These are phyloP conservation scores for Kalanchoe fedtschenkoi DNA, from an alignment of 164 flowering plant species.

Conservation along the genomic window DNA sequence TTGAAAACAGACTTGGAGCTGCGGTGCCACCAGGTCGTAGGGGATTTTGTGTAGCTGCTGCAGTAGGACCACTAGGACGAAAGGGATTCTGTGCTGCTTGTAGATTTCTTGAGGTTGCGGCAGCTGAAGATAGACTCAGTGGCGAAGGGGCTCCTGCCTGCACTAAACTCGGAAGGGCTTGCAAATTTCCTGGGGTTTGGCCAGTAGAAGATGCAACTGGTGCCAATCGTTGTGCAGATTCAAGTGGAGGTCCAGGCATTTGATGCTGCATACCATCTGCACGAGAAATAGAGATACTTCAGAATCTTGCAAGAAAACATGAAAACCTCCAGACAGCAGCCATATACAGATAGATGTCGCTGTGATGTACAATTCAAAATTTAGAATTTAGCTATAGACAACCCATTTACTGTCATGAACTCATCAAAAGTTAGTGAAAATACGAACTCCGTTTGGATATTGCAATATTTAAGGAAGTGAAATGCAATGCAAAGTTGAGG, in stretches of 20 bases:
- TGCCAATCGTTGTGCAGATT: background rate
- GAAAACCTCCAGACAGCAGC: background rate
- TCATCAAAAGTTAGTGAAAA: too few relatives aligned
- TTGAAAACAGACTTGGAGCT: background rate
- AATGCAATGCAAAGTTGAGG: too few relatives aligned
- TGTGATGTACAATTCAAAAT: too few relatives aligned
- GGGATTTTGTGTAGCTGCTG: background rate
- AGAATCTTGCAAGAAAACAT: background rate
- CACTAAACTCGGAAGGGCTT: background rate
- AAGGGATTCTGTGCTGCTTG: background rate
- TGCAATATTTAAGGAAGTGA: too few relatives aligned
- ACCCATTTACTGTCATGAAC: too few relatives aligned
- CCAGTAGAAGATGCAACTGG: background rate
- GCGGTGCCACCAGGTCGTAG: background rate
- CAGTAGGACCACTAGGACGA: constrained; percentile 3
- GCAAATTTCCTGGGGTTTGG: background rate
- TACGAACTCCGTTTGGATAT: too few relatives aligned
- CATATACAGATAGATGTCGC: too few relatives aligned
- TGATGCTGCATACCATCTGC: constrained; percentile 1
- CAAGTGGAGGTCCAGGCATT: background rate
- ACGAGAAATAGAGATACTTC: background rate
- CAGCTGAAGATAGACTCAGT: background rate
- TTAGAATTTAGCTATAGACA: too few relatives aligned
- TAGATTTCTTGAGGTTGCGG: background rate
- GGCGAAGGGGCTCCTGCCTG: background rate